These are phyloP conservation scores for Aschersonia sp. DNA, from an alignment of 2,329 filamentous ascomycete genomes.

Conservation along the genomic window DNA sequence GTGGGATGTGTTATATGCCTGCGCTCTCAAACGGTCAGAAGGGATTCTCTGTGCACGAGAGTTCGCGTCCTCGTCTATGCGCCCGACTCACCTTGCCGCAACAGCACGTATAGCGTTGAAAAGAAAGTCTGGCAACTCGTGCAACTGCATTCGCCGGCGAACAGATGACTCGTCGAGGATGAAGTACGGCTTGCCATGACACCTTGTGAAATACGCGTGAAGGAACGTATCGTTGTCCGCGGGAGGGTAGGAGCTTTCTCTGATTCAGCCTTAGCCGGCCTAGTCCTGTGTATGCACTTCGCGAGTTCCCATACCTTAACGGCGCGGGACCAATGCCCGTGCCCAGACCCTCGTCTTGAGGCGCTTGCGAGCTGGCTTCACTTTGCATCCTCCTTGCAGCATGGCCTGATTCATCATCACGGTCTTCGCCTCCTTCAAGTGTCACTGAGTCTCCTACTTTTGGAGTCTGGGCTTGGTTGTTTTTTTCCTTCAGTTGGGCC, in stretches of 20 bases:
- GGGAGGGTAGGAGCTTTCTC: constrained; percentile 28
- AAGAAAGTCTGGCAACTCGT: constrained; percentile 45
- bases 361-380: neutral
- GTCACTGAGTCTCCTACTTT: neutral
- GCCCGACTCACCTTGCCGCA: constrained; percentile 38
- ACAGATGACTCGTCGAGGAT: constrained; percentile 66
- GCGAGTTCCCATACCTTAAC: neutral
- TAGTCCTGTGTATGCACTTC: neutral
- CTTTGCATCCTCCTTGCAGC: neutral
- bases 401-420: neutral
- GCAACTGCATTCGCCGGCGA: constrained; percentile 54
- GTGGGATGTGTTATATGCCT: constrained; percentile 54
- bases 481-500: constrained; percentile 60
- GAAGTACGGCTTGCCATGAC: constrained; percentile 71
- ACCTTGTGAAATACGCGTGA: constrained; percentile 64
- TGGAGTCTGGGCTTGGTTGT: constrained; percentile 14
- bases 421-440: neutral
- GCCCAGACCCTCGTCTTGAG: neutral
- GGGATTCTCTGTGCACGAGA: neutral
- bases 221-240: constrained; percentile 49
- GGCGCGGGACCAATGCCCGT: neutral
- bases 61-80: too few species aligned
- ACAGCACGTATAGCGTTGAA: constrained; percentile 45
- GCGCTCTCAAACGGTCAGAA: neutral
- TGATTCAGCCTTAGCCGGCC: constrained; percentile 8